Percentiles rank a stretch among this genome's conserved stretches.
phyloP scores from a whole-genome alignment of 1,139 yeast genomes.

The Debaryomyces sp. region DNA sequence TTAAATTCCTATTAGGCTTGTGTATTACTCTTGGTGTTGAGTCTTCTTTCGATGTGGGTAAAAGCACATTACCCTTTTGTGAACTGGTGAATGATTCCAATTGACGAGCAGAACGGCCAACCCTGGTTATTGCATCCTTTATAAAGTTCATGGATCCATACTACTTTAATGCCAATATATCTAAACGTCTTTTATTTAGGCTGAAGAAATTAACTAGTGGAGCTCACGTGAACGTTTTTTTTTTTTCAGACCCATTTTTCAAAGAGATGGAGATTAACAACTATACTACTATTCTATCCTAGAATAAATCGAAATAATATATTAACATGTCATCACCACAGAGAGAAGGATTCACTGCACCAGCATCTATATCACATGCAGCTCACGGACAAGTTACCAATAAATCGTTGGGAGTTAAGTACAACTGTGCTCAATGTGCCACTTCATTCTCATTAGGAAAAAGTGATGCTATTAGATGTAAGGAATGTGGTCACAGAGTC shows the following conservation, averaged over 20 bases:
- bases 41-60: not conserved
- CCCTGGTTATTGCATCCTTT: slow-evolving; percentile 25
- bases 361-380: slow-evolving; percentile 73
- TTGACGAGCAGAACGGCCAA: slow-evolving; percentile 25
- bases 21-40: slow-evolving; percentile 4
- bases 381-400: slow-evolving; percentile 60
- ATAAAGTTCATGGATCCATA: slow-evolving; percentile 20
- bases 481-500: slow-evolving; percentile 98
- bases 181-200: not conserved
- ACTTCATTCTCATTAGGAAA: slow-evolving; percentile 84
- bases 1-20: slow-evolving; percentile 10
- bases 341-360: slow-evolving; percentile 95
- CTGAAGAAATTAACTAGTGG: not conserved
- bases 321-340: slow-evolving; percentile 56
- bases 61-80: not conserved
- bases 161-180: not conserved
- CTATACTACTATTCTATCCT: not conserved
- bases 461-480: slow-evolving; percentile 97
- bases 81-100: slow-evolving; percentile 17
- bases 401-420: slow-evolving; percentile 81
- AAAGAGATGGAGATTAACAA: not conserved
- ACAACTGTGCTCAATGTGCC: slow-evolving; percentile 97
- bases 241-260: not conserved
- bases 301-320: not conserved
- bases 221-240: slow-evolving; percentile 4